Conservation (phyloP, 140 eudicot genomes). For the Flaveria floridana region DNA sequence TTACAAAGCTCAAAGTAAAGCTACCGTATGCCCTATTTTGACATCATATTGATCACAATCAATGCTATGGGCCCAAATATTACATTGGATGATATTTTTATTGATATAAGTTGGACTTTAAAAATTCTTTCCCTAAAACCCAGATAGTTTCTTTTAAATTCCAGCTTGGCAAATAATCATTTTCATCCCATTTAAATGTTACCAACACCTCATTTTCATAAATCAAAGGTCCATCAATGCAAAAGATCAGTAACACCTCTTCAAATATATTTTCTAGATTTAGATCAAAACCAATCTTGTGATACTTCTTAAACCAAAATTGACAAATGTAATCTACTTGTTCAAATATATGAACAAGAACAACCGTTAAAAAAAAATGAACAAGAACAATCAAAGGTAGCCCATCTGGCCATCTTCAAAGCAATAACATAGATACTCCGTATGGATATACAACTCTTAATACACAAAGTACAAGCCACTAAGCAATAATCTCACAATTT, state of each 20-base stretch:
- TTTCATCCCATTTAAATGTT: neutral
- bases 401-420: neutral
- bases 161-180: neutral
- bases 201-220: neutral
- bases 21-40: too few species aligned
- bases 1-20: too few species aligned
- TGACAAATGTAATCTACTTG: neutral
- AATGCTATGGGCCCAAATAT: too few species aligned
- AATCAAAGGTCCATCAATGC: neutral
- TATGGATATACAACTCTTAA: slow-evolving; percentile 23
- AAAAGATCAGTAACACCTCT: neutral
- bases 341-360: neutral
- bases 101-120: neutral
- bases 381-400: neutral
- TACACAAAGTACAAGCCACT: slow-evolving; percentile 27
- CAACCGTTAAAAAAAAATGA: too few species aligned
- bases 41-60: too few species aligned
- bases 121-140: neutral
- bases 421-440: slow-evolving; percentile 12
- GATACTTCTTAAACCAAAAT: neutral
- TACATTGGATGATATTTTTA: too few species aligned
- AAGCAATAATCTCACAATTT: neutral
- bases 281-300: slow-evolving; percentile 3
- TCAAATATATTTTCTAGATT: neutral
- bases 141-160: neutral